Conservation (phyloP, 345 rosid genomes). For the Aquilaria sinensis region DNA sequence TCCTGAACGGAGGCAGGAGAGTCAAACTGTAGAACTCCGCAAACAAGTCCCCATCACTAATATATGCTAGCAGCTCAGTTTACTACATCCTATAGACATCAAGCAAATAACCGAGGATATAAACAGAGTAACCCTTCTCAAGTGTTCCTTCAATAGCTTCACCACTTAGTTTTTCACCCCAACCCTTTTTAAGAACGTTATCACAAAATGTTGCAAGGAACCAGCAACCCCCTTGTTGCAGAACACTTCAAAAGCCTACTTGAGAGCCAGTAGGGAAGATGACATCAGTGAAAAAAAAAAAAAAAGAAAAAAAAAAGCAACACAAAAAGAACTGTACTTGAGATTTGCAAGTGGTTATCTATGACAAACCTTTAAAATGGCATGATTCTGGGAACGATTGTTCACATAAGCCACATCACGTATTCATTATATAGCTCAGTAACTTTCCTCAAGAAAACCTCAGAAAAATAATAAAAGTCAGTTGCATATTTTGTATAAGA, state of each 20-base stretch:
- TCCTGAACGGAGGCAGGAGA: background rate
- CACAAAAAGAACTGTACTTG: background rate
- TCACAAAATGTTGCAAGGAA: slow-evolving; percentile 64
- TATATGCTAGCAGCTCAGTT: slow-evolving; percentile 55
- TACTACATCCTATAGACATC: slow-evolving; percentile 33
- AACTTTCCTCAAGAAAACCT: slow-evolving; percentile 61
- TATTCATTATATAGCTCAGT: slow-evolving; percentile 69
- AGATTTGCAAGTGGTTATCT: background rate
- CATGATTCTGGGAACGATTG: slow-evolving; percentile 56
- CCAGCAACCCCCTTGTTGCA: slow-evolving; percentile 69
- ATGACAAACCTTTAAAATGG: slow-evolving; percentile 56
- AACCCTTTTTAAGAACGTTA: slow-evolving; percentile 63
- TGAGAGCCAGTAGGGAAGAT: slow-evolving; percentile 32
- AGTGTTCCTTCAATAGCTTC: slow-evolving; percentile 66
- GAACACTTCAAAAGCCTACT: slow-evolving; percentile 65
- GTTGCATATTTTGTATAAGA: background rate
- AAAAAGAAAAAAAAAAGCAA: background rate
- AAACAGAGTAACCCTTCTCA: slow-evolving; percentile 40
- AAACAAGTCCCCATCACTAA: slow-evolving; percentile 65
- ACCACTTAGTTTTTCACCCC: slow-evolving; percentile 67
- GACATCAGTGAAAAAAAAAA: slow-evolving; percentile 9
- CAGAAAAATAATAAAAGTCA: slow-evolving; percentile 19
- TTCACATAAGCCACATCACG: slow-evolving; percentile 35
- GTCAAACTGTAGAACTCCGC: slow-evolving; percentile 58
- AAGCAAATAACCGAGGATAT: background rate